phyloP scores from a whole-genome alignment of 2,329 filamentous ascomycete genomes.

The Penicillium sp. region DNA sequence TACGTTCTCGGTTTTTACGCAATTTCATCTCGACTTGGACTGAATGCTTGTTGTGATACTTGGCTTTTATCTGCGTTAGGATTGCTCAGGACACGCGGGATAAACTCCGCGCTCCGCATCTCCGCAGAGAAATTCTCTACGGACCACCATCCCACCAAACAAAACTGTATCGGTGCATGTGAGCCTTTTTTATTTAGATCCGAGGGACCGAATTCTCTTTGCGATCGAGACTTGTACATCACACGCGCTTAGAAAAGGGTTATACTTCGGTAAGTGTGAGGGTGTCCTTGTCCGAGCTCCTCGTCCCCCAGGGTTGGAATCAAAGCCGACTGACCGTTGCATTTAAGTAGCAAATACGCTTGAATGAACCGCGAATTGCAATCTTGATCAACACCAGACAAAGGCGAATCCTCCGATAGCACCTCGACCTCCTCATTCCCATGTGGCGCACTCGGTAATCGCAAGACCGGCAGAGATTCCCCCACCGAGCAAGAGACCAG shows the following conservation, averaged over 20 bases:
- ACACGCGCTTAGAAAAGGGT: not conserved
- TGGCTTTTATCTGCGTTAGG: not conserved
- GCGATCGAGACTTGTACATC: not conserved
- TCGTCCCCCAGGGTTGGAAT: not conserved
- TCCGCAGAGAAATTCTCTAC: constrained; percentile 4
- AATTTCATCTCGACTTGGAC: not conserved
- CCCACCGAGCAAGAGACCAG: not conserved
- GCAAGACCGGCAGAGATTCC: constrained; percentile 6
- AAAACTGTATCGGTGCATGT: not conserved
- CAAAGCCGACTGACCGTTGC: not conserved
- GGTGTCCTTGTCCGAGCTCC: not conserved
- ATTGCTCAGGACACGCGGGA: constrained; percentile 1
- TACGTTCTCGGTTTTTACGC: constrained; percentile 1
- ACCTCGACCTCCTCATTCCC: not conserved
- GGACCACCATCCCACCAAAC: not conserved
- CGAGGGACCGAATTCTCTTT: not conserved
- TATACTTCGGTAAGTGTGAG: not conserved
- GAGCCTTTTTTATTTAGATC: not conserved
- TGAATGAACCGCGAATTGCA: not conserved
- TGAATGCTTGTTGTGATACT: not conserved
- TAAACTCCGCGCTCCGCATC: constrained; percentile 4
- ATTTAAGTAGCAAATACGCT: not conserved
- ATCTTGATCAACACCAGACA: not conserved
- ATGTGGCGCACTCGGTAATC: constrained; percentile 11
- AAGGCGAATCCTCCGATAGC: not conserved